Evolutionary conservation across 441 rosid genomes (phyloP).

Genomic region (Melastoma candidum): DNA sequence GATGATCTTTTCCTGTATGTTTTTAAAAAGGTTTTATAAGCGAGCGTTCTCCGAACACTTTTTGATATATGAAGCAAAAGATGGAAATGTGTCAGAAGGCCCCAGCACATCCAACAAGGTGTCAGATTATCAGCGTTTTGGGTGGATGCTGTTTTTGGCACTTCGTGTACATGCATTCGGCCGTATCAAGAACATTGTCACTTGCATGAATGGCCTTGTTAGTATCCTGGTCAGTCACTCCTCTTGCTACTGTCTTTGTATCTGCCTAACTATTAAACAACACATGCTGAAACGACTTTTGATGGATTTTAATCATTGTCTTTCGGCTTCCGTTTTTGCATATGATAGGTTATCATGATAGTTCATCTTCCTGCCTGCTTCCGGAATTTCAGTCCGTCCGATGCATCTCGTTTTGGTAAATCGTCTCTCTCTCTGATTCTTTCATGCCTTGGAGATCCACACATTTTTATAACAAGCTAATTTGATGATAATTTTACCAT

Average conservation of each 20-base stretch:
- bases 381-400: conserved; percentile 60
- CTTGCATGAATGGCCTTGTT: conserved; percentile 77
- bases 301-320: no score
- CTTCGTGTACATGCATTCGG: conserved; percentile 80
- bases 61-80: conserved; percentile 37
- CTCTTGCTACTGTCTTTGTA: neutral
- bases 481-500: no score
- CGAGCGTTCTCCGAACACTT: conserved; percentile 70
- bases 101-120: conserved; percentile 28
- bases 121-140: conserved; percentile 63
- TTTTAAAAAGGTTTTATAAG: conserved; percentile 52
- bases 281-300: no score
- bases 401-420: conserved; percentile 66
- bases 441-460: neutral
- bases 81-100: conserved; percentile 33
- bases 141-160: conserved; percentile 91
- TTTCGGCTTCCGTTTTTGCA: conserved; percentile 3
- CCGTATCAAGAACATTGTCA: conserved; percentile 75
- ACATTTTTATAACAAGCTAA: no score
- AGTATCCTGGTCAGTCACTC: conserved; percentile 74
- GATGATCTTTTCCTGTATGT: no score
- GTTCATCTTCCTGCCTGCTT: conserved; percentile 68
- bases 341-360: conserved; percentile 72
- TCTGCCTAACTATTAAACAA: no score
- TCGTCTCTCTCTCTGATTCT: conserved; percentile 16